Conservation (phyloP, 2,329 filamentous ascomycete species). For the Furcasterigmium sp. region DNA sequence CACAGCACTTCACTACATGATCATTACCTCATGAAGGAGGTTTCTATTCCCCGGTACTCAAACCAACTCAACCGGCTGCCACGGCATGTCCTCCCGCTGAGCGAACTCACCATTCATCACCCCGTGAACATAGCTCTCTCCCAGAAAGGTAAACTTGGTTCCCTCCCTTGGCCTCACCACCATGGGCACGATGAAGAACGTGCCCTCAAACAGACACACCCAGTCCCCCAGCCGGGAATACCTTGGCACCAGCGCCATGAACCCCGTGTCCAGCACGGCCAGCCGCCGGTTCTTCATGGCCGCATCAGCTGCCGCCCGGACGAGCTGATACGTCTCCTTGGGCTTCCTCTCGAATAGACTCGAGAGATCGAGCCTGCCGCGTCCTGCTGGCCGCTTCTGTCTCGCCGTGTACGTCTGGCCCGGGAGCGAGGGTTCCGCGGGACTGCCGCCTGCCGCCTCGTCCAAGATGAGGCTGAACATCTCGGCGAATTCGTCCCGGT, state of each 20-base stretch:
- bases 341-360: background rate
- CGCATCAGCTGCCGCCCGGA: background rate
- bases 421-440: conserved; percentile 2
- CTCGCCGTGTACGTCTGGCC: conserved; percentile 1
- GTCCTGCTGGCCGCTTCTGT: conserved; percentile 1
- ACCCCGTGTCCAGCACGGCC: background rate
- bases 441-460: background rate
- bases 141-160: conserved; percentile 15
- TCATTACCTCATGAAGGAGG: too few species aligned
- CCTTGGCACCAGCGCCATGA: background rate
- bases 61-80: background rate
- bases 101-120: conserved; percentile 29
- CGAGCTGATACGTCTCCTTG: background rate
- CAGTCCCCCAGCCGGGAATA: conserved; percentile 12
- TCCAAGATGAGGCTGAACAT: conserved; percentile 5
- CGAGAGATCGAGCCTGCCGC: background rate
- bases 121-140: conserved; percentile 31
- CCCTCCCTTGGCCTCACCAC: conserved; percentile 8
- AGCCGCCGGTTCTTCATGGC: conserved; percentile 2
- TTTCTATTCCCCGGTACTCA: background rate
- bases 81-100: background rate
- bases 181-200: conserved; percentile 12
- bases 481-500: background rate
- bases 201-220: conserved; percentile 14
- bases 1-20: too few species aligned